Percentiles rank a stretch among this genome's conserved stretches.
Conservation (phyloP, 371 early-diverging fungal species). For the Rhizopus microsporus region DNA sequence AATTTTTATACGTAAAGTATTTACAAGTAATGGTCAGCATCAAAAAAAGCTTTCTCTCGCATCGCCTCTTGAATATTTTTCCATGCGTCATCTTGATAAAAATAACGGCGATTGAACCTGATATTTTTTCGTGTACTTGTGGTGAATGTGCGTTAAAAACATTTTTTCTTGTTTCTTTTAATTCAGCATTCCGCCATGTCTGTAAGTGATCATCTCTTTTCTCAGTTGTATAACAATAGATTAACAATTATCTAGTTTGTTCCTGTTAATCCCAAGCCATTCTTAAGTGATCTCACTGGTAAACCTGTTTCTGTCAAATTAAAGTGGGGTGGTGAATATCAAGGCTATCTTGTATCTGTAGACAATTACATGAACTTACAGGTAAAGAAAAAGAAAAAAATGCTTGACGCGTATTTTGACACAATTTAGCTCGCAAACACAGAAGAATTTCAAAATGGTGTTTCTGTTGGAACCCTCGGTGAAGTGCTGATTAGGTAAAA, state of each 20-base stretch:
- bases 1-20: too few relatives aligned
- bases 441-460: slow-evolving; percentile 94
- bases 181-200: not conserved
- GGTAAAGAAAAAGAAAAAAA: slow-evolving; percentile 46
- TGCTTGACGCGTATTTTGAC: slow-evolving; percentile 4
- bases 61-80: too few relatives aligned
- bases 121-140: too few relatives aligned
- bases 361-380: slow-evolving; percentile 98
- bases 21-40: too few relatives aligned
- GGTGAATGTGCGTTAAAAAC: not conserved
- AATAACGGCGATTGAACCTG: too few relatives aligned
- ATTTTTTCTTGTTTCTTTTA: not conserved
- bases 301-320: slow-evolving; percentile 90
- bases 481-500: slow-evolving; percentile 89
- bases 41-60: too few relatives aligned
- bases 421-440: slow-evolving; percentile 79
- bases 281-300: slow-evolving; percentile 89
- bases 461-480: slow-evolving; percentile 84
- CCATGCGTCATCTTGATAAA: too few relatives aligned
- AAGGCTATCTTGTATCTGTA: slow-evolving; percentile 87
- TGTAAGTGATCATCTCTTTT: not conserved
- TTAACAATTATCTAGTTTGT: slow-evolving; percentile 60
- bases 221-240: not conserved
- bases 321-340: slow-evolving; percentile 99
- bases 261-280: slow-evolving; percentile 97